Evolutionary conservation across 352 stramenopile species (phyloP).

Genomic region (Globisporangium cederbergense): DNA sequence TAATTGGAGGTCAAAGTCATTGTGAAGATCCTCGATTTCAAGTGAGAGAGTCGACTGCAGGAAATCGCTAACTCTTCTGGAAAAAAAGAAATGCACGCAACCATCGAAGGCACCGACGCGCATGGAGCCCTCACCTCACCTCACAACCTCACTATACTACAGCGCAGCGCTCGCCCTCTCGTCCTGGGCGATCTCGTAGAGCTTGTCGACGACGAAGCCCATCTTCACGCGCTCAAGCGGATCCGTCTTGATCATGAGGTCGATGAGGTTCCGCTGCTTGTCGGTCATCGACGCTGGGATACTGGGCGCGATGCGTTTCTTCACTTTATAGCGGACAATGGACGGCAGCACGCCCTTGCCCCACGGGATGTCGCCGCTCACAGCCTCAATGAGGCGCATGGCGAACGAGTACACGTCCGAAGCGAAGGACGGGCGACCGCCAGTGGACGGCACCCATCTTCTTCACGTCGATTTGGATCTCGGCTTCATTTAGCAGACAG

Average conservation of each 20-base stretch:
- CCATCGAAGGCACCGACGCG: too few species aligned
- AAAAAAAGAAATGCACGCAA: too few species aligned
- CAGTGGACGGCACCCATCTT: not conserved
- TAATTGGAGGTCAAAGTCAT: too few species aligned
- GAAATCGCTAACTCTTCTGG: too few species aligned
- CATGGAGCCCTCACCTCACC: not conserved
- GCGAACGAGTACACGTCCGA: slow-evolving; percentile 8
- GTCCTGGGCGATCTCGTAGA: not conserved
- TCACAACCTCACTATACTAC: not conserved
- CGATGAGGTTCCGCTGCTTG: not conserved
- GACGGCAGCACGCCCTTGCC: not conserved
- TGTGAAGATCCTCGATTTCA: too few species aligned
- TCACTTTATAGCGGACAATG: not conserved
- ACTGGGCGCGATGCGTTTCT: not conserved
- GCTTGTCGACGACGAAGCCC: not conserved
- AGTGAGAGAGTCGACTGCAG: too few species aligned
- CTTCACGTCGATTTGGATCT: slow-evolving; percentile 4
- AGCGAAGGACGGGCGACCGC: slow-evolving; percentile 1
- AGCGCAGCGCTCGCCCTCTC: not conserved
- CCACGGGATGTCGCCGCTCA: not conserved
- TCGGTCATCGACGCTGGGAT: not conserved
- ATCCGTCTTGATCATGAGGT: not conserved
- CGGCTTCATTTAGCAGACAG: slow-evolving; percentile 2
- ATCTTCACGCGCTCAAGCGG: not conserved
- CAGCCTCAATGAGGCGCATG: not conserved